Conservation (phyloP, 164 flowering plant species). For the Magnolia changhungtana region DNA sequence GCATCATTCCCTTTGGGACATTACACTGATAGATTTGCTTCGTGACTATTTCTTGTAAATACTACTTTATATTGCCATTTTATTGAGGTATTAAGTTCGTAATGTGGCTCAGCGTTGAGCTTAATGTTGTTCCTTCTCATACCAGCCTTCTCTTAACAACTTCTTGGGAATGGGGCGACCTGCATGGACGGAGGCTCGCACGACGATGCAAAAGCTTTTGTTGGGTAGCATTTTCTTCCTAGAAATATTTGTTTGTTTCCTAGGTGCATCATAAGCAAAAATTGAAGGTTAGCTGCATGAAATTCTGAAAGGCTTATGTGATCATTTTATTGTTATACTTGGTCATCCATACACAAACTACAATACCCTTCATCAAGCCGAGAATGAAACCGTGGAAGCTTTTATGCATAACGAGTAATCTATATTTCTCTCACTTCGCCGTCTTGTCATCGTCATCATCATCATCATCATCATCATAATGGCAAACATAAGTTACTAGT, state of each 20-base stretch:
- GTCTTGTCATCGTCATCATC: too few species aligned
- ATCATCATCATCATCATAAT: too few species aligned
- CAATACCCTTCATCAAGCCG: too few species aligned
- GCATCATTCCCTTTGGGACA: neutral
- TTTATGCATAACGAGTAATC: too few species aligned
- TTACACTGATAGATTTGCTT: neutral
- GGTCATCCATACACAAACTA: too few species aligned
- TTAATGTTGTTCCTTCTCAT: slow-evolving; percentile 5
- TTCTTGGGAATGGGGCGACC: slow-evolving; percentile 81
- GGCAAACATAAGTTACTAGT: too few species aligned
- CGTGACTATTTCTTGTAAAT: neutral
- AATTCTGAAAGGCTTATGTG: neutral
- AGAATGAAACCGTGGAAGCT: too few species aligned
- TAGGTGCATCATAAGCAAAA: too few species aligned
- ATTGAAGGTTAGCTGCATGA: too few species aligned
- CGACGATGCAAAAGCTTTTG: slow-evolving; percentile 74
- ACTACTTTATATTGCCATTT: neutral
- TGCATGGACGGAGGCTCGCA: slow-evolving; percentile 98
- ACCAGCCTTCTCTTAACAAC: slow-evolving; percentile 78
- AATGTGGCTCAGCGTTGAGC: neutral
- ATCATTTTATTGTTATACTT: too few species aligned
- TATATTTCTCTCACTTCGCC: too few species aligned
- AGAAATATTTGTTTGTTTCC: too few species aligned
- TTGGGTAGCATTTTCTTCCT: slow-evolving; percentile 29
- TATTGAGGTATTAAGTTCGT: neutral